Conservation (phyloP, 306 rosid species). For the Arachis hypogaea region DNA sequence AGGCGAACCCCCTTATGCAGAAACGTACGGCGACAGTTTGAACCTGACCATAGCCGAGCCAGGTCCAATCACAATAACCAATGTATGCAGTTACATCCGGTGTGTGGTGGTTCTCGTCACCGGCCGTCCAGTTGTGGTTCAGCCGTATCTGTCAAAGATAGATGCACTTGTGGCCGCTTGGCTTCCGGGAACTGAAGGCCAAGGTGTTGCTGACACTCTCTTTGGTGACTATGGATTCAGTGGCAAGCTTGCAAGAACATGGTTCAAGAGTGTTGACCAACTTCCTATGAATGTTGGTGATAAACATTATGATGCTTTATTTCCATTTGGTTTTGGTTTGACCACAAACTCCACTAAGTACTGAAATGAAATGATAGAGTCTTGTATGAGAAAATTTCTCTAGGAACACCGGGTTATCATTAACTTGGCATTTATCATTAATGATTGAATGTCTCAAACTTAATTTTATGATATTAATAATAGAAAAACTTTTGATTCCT, state of each 20-base stretch:
- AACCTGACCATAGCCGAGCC: constrained; percentile 69
- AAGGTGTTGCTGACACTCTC: constrained; percentile 71
- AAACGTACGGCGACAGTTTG: constrained; percentile 73
- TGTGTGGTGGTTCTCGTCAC: constrained; percentile 69
- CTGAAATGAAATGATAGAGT: not conserved
- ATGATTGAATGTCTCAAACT: not conserved
- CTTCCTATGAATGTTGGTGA: constrained; percentile 89
- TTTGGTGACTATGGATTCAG: constrained; percentile 83
- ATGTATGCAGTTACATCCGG: constrained; percentile 59
- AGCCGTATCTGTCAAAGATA: constrained; percentile 61
- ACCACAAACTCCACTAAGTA: constrained; percentile 54
- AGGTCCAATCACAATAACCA: constrained; percentile 66
- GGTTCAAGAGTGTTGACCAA: constrained; percentile 81
- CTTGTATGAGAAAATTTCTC: constrained; percentile 4
- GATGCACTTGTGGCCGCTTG: constrained; percentile 90
- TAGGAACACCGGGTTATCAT: not conserved
- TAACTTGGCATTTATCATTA: not conserved
- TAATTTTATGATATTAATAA: not conserved
- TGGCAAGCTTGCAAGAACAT: constrained; percentile 81
- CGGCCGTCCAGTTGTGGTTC: constrained; percentile 81
- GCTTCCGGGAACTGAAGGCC: constrained; percentile 98
- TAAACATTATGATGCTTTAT: constrained; percentile 70
- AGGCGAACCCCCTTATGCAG: constrained; percentile 80
- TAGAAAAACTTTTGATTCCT: not conserved
- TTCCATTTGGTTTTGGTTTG: constrained; percentile 80